Evolutionary conservation across 371 early-diverging fungal genomes (phyloP).

Genomic region (Fennellomyces sp.): DNA sequence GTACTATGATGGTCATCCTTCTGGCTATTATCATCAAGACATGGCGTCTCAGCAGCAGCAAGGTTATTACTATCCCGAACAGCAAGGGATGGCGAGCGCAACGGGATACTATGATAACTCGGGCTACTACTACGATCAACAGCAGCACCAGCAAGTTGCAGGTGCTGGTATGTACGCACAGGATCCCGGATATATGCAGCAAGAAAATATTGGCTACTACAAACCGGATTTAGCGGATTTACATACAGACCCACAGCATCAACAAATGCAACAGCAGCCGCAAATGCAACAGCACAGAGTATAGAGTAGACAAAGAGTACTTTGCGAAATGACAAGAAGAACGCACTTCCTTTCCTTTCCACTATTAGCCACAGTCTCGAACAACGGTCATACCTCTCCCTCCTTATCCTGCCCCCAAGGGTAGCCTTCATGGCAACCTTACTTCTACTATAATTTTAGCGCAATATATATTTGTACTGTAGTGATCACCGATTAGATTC

Average conservation of each 20-base stretch:
- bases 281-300: constrained; percentile 8
- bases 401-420: no score
- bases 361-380: no score
- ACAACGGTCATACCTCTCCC: not conserved
- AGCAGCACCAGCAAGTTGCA: not conserved
- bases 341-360: not conserved
- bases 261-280: constrained; percentile 2
- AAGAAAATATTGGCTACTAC: constrained; percentile 14
- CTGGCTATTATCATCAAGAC: constrained; percentile 13
- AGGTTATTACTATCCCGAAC: constrained; percentile 15
- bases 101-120: constrained; percentile 12
- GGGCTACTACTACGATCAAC: constrained; percentile 21
- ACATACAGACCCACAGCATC: not conserved
- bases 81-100: constrained; percentile 10
- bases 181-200: not conserved
- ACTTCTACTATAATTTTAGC: no score
- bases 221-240: constrained; percentile 23
- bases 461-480: not conserved
- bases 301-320: not conserved
- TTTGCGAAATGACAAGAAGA: not conserved
- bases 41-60: constrained; percentile 15
- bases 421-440: no score
- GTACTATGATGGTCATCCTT: constrained; percentile 18
- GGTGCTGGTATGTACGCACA: constrained; percentile 2
- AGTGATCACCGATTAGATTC: not conserved